Evolutionary conservation across 2,329 filamentous ascomycete genomes (phyloP), one percentile per base, ranked within the genome.

Genomic region (Ophiosphaerella korrae): DNA sequence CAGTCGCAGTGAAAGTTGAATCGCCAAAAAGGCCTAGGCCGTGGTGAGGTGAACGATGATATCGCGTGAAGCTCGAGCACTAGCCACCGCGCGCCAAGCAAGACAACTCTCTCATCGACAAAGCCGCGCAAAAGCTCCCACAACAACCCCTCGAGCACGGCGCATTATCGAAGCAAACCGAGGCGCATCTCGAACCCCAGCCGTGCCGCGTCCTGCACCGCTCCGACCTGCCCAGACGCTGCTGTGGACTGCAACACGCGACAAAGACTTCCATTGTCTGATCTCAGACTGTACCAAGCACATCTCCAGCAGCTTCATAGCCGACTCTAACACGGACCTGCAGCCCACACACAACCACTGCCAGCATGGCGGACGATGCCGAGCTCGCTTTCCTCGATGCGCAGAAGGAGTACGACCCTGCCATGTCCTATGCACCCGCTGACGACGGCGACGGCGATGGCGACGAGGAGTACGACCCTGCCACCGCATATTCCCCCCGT

Each of bases 331-430:
- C 52, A 42, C 45, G 9, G 18, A 12, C 42, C 34, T 32, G 44
- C 26, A 49, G 42, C 44, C 43, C 43, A 42, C 33, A 24, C 23
- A 42, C 37, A 23, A 16, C 45, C 14, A 43, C 40, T 45, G 50
- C 58, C 54, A 51, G 50, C 43, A 82, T 82, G 80, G 78, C 79
- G 48, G 80, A 79, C 63, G 80, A 80, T 63, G 75, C 78, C 52
- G 80, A 83, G 70, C 73, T 77, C 52, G 80, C 80, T 55, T 82
- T 82, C 62, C 77, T 82, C 52, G 72, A 77, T 61, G 76, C 78
- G 36, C 78, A 83, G 71, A 65, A 72, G 55, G 50, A 72, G 53
- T 74, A 70, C 48, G 76, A 78, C 60, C 70, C 72, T 50, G 70
- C 71, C 39, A 73, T 74, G 36, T 70, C 67, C 49, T 68, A 64